Base-by-base conservation (phyloP, 2,329 filamentous ascomycete genomes). In the Penicillium sp. region DNA sequence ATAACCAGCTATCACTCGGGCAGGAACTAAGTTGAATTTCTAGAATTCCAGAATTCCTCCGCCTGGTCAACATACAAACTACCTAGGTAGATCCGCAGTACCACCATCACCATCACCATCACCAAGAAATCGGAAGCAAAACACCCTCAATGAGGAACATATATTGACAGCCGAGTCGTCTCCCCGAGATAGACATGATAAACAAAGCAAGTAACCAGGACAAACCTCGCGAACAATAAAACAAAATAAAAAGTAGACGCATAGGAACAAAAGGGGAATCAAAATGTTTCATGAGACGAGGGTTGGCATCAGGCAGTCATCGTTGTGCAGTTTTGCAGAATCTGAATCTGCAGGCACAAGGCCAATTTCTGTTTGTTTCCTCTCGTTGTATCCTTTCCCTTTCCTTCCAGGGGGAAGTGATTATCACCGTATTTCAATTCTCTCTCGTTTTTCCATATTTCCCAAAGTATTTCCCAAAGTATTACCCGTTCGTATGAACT, bases 271-370 rank as follows among this genome's bases (percentile, higher is more conserved):
- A 69, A 61, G 66, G 65, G 66, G 66, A 69, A 69, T 69, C 66
- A 67, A 69, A 58, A 69, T 63, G 58, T 63, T 67, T 67, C 62
- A 65, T 61, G 66, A 67, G 66, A 66, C 61, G 66, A 68, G 66
- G 33, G 65, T 62, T 62, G 56, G 65, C 63, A 58, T 68, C 61
- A 65, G 59, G 62, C 59, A 58, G 56, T 61, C 60, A 60, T 65
- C 60, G 62, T 62, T 35, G 18, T 37, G 33, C 33, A 15, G n/a
- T 6, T 15, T 35, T 37, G 33, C 33, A 37, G 33, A 59, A 56
- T 53, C 57, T 35, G 12, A 40, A 40, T n/a, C 10, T 23, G 38
- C 38, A 40, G 13, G n/a, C 38, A 40, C 38, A 40, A 40, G 27
- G 20, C 38, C 38, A 27, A 23, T 40, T 40, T 40, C 24, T 7